Base-by-base conservation (phyloP, 148 eudicot species). In the Rhododendron williamsianum region DNA sequence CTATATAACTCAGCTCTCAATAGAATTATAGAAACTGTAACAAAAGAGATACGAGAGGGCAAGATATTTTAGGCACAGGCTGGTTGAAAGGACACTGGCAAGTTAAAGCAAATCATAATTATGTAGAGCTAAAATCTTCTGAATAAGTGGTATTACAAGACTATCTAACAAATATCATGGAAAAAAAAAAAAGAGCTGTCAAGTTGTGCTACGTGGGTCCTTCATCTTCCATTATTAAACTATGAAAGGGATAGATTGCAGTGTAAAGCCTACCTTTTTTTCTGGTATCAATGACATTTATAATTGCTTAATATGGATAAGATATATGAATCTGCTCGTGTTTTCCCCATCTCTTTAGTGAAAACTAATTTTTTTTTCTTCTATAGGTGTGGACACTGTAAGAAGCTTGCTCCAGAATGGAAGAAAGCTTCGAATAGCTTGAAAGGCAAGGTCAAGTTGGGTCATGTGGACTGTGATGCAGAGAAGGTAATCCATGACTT, bases 381-480 rank as follows among this genome's bases (percentile, higher is more conserved):
- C 19, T 80, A 6, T 81, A 96, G 99, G 99, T 96, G 99, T 82
- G 98, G 99, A 74, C 99, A 96, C 88, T 96, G 99, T 89, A 95
- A 96, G 90, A 95, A 92, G 91, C 97, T 96, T 87, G 99, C 99
- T 79, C 99, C 99, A 46, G 99, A 96, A 87, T 96, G 99, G 99
- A 96, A 95, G 93, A 95, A 89, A 91, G 99, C 97, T 81, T 91
- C 99, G 27, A 94, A 86, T 84, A 96, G 90, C 91, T 90, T 96
- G 83, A 90, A 95, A 91, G 99, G 97, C 74, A 92, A 94, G 93
- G 99, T 95, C 88, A 96, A 90, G 91, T 86, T 96, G 77, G 99
- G 99, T 72, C 99, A 96, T 91, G 98, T 96, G 25, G 94, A 96
- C 85, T 92, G 97, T 85, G 99, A 95, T 86, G 94, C 92, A 52